Percentiles rank a stretch among this genome's conserved stretches.
These are phyloP conservation scores for Aurifilum marmelostoma DNA, from an alignment of 2,329 filamentous ascomycete species.

Conservation along the genomic window DNA sequence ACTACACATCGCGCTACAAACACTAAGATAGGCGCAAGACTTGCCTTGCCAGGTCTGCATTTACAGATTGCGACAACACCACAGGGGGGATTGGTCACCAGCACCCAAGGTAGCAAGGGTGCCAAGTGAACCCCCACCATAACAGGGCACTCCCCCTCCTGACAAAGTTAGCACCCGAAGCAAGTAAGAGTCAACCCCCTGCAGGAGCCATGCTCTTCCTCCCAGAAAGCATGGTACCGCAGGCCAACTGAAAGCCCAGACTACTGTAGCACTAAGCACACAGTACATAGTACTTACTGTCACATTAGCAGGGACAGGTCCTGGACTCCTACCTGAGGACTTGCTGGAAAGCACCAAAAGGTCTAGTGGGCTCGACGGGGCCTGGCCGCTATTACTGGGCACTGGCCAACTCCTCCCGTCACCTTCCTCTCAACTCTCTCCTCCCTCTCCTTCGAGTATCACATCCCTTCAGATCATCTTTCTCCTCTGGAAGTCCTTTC, in stretches of 20 bases:
- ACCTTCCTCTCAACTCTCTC: neutral
- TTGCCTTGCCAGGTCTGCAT: neutral
- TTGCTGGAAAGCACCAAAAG: neutral
- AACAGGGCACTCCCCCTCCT: constrained; percentile 2
- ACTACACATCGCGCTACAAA: neutral
- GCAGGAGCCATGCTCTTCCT: neutral
- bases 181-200: neutral
- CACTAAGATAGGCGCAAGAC: neutral
- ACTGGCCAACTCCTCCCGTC: constrained; percentile 13
- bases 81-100: neutral
- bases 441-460: constrained; percentile 1
- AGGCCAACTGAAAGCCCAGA: neutral
- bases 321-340: neutral
- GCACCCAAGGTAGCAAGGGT: neutral
- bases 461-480: neutral
- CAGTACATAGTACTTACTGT: neutral
- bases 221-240: neutral
- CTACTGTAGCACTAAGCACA: neutral
- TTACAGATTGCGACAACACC: neutral
- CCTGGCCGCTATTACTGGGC: neutral
- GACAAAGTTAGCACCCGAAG: neutral
- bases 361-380: neutral
- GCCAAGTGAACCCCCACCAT: neutral
- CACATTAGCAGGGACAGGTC: neutral
- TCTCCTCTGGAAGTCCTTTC: constrained; percentile 6